Evolutionary conservation across 306 rosid genomes (phyloP).

Genomic region (Mucuna pruriens): DNA sequence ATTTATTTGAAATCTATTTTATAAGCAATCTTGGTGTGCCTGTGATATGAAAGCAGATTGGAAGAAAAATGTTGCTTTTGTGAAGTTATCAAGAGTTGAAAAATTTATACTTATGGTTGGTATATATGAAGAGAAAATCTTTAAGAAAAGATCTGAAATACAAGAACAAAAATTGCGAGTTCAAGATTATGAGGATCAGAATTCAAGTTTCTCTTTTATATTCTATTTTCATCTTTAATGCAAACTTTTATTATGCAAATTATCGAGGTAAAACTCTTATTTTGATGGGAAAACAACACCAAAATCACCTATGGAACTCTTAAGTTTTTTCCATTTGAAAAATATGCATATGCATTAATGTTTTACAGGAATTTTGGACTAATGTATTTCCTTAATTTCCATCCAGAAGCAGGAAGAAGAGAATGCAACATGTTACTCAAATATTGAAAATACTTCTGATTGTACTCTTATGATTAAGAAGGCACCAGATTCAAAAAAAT

Average conservation of each 20-base stretch:
- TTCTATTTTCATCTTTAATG: too few relatives aligned
- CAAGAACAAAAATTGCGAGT: conserved; percentile 31
- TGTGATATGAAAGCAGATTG: conserved; percentile 33
- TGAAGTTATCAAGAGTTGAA: conserved; percentile 61
- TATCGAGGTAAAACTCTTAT: too few relatives aligned
- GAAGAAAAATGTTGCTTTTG: conserved; percentile 37
- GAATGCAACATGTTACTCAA: neutral
- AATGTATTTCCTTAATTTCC: neutral
- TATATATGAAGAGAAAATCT: conserved; percentile 52
- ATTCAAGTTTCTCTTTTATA: too few relatives aligned
- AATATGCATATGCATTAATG: neutral
- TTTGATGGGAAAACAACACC: too few relatives aligned
- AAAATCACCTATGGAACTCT: too few relatives aligned
- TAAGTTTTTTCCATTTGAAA: too few relatives aligned
- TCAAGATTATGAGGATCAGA: neutral
- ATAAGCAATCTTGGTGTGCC: neutral
- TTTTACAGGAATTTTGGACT: neutral
- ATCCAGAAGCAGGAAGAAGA: conserved; percentile 41
- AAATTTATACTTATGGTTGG: conserved; percentile 58
- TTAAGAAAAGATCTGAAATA: conserved; percentile 48
- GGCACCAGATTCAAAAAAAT: neutral
- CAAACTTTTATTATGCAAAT: too few relatives aligned
- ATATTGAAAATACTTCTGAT: conserved; percentile 15
- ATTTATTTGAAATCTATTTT: neutral
- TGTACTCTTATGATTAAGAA: conserved; percentile 13